These are phyloP conservation scores for Plectranthus barbatus DNA, from an alignment of 257 asterid species.

Conservation along the genomic window DNA sequence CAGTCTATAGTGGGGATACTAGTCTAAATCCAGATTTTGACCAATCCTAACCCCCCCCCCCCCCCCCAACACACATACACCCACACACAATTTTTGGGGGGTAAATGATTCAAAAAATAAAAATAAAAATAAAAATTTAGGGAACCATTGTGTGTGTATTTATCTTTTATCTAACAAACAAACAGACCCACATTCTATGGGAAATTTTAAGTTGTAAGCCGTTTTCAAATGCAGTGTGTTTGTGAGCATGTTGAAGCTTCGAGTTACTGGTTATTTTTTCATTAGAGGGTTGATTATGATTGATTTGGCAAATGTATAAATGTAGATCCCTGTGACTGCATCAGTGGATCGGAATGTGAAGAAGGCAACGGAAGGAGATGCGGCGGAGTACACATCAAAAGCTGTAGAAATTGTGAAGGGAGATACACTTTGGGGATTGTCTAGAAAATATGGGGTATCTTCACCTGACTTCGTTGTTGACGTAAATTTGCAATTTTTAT, in stretches of 20 bases:
- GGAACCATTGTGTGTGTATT: too few species aligned
- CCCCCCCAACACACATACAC: too few species aligned
- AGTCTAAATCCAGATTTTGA: too few species aligned
- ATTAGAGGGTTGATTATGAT: background rate
- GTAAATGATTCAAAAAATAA: too few species aligned
- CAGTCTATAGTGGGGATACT: background rate
- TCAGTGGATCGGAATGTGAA: conserved; percentile 5
- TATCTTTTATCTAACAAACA: too few species aligned
- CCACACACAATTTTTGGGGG: too few species aligned
- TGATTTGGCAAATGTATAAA: background rate
- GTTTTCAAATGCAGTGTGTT: too few species aligned
- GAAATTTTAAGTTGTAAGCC: too few species aligned
- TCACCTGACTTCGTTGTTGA: background rate
- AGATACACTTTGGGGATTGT: conserved; percentile 37
- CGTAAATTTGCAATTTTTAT: background rate
- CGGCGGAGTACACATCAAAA: background rate
- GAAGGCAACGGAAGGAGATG: background rate
- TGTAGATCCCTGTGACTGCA: conserved; percentile 14
- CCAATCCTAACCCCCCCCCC: too few species aligned
- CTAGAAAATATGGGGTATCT: conserved; percentile 30
- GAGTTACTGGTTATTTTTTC: background rate
- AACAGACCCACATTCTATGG: too few species aligned
- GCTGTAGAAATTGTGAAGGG: conserved; percentile 29
- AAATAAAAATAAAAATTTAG: too few species aligned
- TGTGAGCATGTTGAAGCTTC: too few species aligned